Conservation (phyloP, 179 eudicot species). For the Beta corolliflora region DNA sequence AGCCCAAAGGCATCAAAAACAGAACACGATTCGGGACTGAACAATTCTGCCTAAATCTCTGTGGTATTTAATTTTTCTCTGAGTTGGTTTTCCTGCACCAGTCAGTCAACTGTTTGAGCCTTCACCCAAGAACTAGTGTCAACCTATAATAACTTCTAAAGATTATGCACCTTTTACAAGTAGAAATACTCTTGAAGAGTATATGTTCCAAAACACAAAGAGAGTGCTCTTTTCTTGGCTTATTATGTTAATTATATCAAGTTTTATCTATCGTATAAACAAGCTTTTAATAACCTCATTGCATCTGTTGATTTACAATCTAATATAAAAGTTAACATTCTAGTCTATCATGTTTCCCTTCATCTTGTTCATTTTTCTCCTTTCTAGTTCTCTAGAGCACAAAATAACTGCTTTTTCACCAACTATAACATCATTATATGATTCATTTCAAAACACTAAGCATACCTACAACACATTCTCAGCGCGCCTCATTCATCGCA, state of each 20-base stretch:
- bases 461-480: background rate
- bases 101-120: background rate
- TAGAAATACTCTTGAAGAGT: background rate
- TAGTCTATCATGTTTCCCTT: background rate
- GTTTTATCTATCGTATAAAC: background rate
- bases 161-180: background rate
- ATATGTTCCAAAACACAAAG: background rate
- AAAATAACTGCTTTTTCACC: background rate
- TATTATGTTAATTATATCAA: background rate
- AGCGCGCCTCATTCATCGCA: slow-evolving; percentile 7
- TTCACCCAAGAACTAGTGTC: background rate
- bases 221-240: background rate
- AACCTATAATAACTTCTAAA: background rate
- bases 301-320: background rate
- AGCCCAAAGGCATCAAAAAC: background rate
- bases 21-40: too few species aligned
- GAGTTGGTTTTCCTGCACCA: background rate
- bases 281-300: background rate
- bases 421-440: background rate
- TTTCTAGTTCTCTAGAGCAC: background rate
- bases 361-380: background rate
- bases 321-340: background rate
- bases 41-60: too few species aligned
- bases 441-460: background rate
- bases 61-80: background rate